These are phyloP conservation scores for Wallacemonas collosoma DNA, from an alignment of 208 protist species.

Conservation along the genomic window DNA sequence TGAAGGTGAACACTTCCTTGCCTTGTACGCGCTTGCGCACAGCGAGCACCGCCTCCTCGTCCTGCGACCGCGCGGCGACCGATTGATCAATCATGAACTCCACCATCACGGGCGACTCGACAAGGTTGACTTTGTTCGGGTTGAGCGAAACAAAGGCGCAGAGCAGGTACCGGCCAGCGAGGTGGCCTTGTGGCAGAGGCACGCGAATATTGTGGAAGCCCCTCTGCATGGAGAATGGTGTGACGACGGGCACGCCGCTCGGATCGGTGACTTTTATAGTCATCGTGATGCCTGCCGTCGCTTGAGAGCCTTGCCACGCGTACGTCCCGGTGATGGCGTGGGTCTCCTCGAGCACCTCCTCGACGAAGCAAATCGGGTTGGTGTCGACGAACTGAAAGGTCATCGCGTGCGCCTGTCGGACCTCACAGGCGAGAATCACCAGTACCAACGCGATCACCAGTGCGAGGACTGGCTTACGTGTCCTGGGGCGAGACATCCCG, in stretches of 20 bases:
- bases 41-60: constrained; percentile 20
- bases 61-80: not conserved
- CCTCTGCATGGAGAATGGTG: not conserved
- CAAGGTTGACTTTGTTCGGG: constrained; percentile 9
- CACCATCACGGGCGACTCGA: constrained; percentile 16
- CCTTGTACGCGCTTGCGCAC: constrained; percentile 47
- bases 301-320: constrained; percentile 24
- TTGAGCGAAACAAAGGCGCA: constrained; percentile 24
- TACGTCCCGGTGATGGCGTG: constrained; percentile 52
- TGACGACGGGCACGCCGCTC: not conserved
- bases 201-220: constrained; percentile 29
- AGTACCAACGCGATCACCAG: constrained; percentile 9
- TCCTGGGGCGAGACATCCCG: not conserved
- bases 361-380: constrained; percentile 60
- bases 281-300: not conserved
- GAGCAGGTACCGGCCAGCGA: constrained; percentile 23
- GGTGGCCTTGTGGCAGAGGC: not conserved
- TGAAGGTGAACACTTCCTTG: constrained; percentile 69
- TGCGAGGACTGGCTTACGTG: not conserved
- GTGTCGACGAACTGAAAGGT: constrained; percentile 46
- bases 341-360: constrained; percentile 37
- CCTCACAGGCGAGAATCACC: constrained; percentile 8
- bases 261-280: constrained; percentile 12
- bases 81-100: constrained; percentile 32
- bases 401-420: constrained; percentile 24